Conservation (phyloP, 768 basidiomycete species). For the Russula sp. region DNA sequence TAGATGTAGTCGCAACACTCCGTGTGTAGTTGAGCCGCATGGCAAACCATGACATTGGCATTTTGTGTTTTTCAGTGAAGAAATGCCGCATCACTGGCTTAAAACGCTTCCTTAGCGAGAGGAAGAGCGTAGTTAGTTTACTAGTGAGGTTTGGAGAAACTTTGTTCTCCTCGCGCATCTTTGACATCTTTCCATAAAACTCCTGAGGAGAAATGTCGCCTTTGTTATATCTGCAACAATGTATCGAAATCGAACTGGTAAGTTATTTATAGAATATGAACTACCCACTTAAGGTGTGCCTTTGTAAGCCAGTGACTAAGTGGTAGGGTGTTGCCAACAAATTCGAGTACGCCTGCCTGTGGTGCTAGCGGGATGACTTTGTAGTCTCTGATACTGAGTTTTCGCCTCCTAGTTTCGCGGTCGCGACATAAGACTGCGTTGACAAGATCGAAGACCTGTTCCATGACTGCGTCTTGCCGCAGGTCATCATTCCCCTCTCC, state of each 20-base stretch:
- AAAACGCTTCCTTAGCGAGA: conserved; percentile 34
- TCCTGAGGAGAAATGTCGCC: conserved; percentile 39
- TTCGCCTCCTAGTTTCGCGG: conserved; percentile 64
- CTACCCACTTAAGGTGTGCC: conserved; percentile 55
- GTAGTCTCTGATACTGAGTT: conserved; percentile 73
- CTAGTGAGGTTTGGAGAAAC: conserved; percentile 24
- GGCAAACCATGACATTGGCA: conserved; percentile 85
- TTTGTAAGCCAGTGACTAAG: conserved; percentile 51
- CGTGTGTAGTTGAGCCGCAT: conserved; percentile 87
- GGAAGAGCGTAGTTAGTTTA: conserved; percentile 27
- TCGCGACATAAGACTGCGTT: conserved; percentile 72
- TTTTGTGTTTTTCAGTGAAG: conserved; percentile 85
- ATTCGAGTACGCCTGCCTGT: conserved; percentile 83
- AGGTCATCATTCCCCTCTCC: conserved; percentile 86
- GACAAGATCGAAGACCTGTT: conserved; percentile 90
- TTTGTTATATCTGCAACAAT: conserved; percentile 52
- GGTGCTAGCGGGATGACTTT: conserved; percentile 80
- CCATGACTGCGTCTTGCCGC: conserved; percentile 98
- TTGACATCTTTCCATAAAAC: conserved; percentile 27
- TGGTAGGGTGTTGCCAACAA: conserved; percentile 71
- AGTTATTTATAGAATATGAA: not conserved
- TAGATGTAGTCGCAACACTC: conserved; percentile 89
- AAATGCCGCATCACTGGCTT: conserved; percentile 90
- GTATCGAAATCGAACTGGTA: not conserved
- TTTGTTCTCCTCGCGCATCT: conserved; percentile 29